Percentiles rank a stretch among this genome's conserved stretches.
Conservation (phyloP, 495 filamentous ascomycete genomes). For the Parathielavia appendiculata region DNA sequence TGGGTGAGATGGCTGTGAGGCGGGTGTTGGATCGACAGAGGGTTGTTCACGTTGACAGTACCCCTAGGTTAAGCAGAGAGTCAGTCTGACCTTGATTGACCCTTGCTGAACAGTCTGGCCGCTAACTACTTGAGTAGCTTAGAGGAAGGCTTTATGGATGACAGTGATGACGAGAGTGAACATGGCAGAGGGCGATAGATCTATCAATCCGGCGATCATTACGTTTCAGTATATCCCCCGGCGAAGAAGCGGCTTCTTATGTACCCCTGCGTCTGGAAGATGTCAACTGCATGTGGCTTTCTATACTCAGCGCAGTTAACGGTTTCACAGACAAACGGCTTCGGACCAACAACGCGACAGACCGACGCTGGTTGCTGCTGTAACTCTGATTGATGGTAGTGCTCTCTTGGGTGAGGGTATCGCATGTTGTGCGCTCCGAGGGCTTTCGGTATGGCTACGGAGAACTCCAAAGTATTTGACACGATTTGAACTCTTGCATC, state of each 20-base stretch:
- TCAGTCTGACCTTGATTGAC: constrained; percentile 25
- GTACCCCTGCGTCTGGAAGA: background rate
- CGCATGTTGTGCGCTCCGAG: too few relatives aligned
- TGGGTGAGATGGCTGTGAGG: constrained; percentile 59
- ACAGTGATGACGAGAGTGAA: constrained; percentile 30
- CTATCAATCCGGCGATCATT: constrained; percentile 18
- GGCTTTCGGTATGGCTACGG: too few relatives aligned
- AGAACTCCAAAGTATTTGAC: too few relatives aligned
- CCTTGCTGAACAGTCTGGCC: background rate
- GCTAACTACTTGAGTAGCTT: constrained; percentile 31
- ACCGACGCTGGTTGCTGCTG: too few relatives aligned
- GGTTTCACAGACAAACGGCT: too few relatives aligned
- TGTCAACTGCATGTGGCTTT: too few relatives aligned
- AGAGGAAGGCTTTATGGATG: constrained; percentile 38
- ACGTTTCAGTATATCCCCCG: background rate
- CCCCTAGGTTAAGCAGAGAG: constrained; percentile 69
- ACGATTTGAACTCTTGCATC: too few relatives aligned
- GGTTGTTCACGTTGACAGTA: constrained; percentile 45
- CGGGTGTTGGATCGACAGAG: constrained; percentile 49
- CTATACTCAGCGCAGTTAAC: too few relatives aligned
- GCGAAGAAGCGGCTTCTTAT: background rate
- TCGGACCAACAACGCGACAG: too few relatives aligned
- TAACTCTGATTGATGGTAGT: too few relatives aligned
- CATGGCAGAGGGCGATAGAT: constrained; percentile 8
- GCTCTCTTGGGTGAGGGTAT: too few relatives aligned